Evolutionary conservation across 192 early-diverging fungal species (phyloP).

Genomic region (Linnemannia zychae): DNA sequence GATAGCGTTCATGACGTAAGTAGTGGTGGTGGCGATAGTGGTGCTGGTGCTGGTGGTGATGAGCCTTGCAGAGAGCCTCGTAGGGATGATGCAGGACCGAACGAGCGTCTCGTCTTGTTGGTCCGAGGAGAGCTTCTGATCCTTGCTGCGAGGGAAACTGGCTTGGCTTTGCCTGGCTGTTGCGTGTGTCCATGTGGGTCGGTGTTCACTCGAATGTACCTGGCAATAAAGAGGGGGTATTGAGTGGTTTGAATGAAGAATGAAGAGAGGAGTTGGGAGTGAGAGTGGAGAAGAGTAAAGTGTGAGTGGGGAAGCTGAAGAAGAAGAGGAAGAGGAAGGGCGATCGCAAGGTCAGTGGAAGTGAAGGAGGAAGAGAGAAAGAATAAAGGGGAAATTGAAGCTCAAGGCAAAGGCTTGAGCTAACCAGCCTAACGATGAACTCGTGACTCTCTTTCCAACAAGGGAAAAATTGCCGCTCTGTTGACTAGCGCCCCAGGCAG

Average conservation of each 20-base stretch:
- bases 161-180: not conserved
- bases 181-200: not conserved
- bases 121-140: constrained; percentile 1
- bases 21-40: constrained; percentile 9
- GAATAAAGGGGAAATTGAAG: not conserved
- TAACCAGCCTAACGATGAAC: no score
- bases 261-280: not conserved
- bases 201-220: not conserved
- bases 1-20: constrained; percentile 10
- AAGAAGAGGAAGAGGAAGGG: not conserved
- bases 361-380: not conserved
- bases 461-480: not conserved
- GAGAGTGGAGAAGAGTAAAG: not conserved
- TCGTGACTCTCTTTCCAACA: not conserved
- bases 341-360: not conserved
- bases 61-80: not conserved
- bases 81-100: constrained; percentile 4
- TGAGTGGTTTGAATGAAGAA: not conserved
- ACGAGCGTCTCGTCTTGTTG: not conserved
- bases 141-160: not conserved
- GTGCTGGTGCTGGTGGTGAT: not conserved
- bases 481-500: no score
- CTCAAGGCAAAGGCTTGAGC: not conserved
- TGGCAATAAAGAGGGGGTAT: not conserved
- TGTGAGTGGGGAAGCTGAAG: not conserved